These are phyloP conservation scores for Coemansia asiatica DNA, from an alignment of 192 early-diverging fungal species.

Conservation along the genomic window DNA sequence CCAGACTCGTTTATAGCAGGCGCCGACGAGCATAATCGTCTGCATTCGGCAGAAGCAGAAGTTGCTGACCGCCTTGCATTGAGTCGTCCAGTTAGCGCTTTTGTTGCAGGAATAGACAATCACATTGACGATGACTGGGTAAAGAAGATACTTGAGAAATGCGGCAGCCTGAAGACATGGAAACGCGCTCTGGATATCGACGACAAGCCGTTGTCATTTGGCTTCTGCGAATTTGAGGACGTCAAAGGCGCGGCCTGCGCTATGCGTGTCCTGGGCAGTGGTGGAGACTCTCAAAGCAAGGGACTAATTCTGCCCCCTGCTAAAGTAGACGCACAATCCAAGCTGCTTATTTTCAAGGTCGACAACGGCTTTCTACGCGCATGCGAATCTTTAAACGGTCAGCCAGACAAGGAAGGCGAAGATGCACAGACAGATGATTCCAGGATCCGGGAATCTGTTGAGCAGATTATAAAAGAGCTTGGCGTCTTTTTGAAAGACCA, in stretches of 20 bases:
- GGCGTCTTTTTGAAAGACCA: neutral
- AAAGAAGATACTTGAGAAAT: conserved; percentile 26
- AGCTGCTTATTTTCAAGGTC: conserved; percentile 15
- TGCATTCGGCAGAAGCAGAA: neutral
- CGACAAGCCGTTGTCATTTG: conserved; percentile 39
- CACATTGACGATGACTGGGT: conserved; percentile 30
- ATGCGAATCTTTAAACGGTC: neutral
- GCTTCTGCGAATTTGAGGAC: conserved; percentile 45
- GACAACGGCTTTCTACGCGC: conserved; percentile 12
- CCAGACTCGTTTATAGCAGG: conserved; percentile 6
- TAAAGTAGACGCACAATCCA: neutral
- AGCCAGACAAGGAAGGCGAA: no score
- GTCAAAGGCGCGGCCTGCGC: conserved; percentile 20
- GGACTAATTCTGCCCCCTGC: conserved; percentile 7
- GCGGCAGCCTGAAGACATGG: conserved; percentile 35
- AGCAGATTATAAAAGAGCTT: conserved; percentile 16
- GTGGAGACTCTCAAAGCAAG: conserved; percentile 1
- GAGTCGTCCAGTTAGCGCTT: conserved; percentile 14
- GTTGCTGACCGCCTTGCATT: neutral
- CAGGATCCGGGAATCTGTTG: conserved; percentile 5
- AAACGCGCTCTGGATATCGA: conserved; percentile 22
- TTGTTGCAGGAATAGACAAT: conserved; percentile 26
- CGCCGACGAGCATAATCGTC: neutral
- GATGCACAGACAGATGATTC: no score
- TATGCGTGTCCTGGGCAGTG: conserved; percentile 20